Conservation (phyloP, 148 eudicot genomes). For the Euryodendron excelsum region DNA sequence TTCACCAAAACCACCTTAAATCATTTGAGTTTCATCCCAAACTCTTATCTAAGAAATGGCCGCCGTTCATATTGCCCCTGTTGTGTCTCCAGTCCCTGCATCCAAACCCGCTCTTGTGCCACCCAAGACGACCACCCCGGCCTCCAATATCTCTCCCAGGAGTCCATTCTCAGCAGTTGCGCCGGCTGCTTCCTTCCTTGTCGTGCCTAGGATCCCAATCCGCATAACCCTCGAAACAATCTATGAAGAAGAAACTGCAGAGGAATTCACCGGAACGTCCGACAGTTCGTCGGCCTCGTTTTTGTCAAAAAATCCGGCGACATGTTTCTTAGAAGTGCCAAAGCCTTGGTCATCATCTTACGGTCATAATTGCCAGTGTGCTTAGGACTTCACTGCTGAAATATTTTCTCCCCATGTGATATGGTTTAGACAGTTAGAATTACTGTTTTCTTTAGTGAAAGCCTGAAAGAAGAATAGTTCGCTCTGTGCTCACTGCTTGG, state of each 20-base stretch:
- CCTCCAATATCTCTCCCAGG: neutral
- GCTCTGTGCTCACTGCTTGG: no score
- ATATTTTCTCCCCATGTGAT: no score
- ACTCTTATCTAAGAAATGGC: neutral
- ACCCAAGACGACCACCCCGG: neutral
- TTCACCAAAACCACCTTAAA: no score
- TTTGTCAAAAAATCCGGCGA: neutral
- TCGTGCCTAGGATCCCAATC: neutral
- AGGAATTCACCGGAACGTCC: neutral
- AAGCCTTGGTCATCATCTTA: neutral
- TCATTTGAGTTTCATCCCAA: no score
- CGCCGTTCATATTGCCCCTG: no score
- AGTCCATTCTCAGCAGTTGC: constrained; percentile 10
- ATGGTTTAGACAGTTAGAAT: no score
- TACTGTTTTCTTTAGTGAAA: no score
- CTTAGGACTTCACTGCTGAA: neutral
- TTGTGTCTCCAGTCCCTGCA: no score
- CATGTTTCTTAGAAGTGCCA: constrained; percentile 12
- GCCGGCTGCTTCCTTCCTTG: neutral
- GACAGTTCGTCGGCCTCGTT: neutral
- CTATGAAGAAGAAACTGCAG: constrained; percentile 8
- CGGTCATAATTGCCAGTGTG: neutral
- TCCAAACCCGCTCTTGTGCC: neutral
- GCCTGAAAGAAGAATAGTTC: no score
- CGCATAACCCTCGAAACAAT: constrained; percentile 17